Evolutionary conservation across 148 eudicot genomes (phyloP), one percentile per base, ranked within the genome.

Genomic region (Selenicereus undatus): DNA sequence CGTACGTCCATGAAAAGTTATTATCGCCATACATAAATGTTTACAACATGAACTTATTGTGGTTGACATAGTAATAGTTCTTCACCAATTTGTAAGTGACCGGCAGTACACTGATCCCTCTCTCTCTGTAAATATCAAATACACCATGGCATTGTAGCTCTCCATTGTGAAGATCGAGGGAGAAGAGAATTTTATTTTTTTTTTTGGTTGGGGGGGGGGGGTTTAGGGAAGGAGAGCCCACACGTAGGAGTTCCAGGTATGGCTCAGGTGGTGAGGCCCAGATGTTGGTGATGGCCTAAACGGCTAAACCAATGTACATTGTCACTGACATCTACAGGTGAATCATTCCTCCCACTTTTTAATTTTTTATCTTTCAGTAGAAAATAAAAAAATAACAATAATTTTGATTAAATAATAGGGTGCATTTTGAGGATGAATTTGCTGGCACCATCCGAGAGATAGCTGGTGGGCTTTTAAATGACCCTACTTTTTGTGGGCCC

Each of bases 231-330:
- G 66, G 65, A 9, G 71, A 36, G 77, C 90, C 92, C 86, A 81
- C 80, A 48, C 84, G 88, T 89, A 88, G 83, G 87, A 90, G 87
- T 84, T 93, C 91, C 91, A 92, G 92, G 91, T 88, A 85, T 85
- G 88, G 94, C 86, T 90, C 95, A 93, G 94, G 91, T 89, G 89
- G 89, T 88, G 84, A 82, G 91, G 78, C 87, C 93, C 93, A 87
- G 82, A 81, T 88, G 88, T 83, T 86, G 86, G 43, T 84, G 79
- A 84, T 87, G 83, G 75, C 81, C 90, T 84, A 39, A 79, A 86
- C 88, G 75, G 80, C 90, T 84, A 39, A 79, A 86, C 88, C 86
- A 68, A 75, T 86, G 86, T 88, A 83, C 84, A 83, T 74, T 88
- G 84, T 86, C 86, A 76, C 96, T 89, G 90, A 89, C 91, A 85